Base-by-base conservation (phyloP, 176 grass and related monocot species). In the Avena sativa region DNA sequence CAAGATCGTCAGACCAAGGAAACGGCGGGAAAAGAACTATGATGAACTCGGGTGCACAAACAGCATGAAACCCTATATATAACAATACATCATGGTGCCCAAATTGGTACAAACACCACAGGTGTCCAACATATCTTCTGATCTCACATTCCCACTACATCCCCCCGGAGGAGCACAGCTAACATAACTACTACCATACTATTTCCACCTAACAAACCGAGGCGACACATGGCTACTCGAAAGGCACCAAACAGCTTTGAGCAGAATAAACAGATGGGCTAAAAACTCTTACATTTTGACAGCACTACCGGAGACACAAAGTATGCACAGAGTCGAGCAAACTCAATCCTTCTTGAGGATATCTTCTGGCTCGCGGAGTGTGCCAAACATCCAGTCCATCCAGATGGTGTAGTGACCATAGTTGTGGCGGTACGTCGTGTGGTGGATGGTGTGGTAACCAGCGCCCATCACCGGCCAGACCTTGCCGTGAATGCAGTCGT, bases 331-430 rank as follows among this genome's bases (percentile, higher is more conserved):
- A 2, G 23, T 9, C 25, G 20, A 72, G 46, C 9, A 65, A 66
- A 3, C 79, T 84, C 91, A 90, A n/a, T 74, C 85, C 78, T 94
- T 89, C 87, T 90, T 97, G 56, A 86, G 80, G 46, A 91, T 81
- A 32, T 93, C 88, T 75, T 92, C 92, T 19, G 97, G 97, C 59
- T 94, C 92, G n/a, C 87, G 80, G 76, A 99, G 90, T 9, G 92
- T 99, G 61, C 94, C 91, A 62, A 99, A 99, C 92, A 99, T 85
- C 97, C 94, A 94, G 84, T 99, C 97, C 90, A 99, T 94, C 90
- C 89, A 94, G 71, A 99, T 64, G 32, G 97, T 99, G 81, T 90
- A 99, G 83, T 99, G 97, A n/a, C 97, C 94, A 17, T 99, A 99
- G 79, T 99, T 99, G 84, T 99, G 94, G 9, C 90, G 94, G 79